These are phyloP conservation scores for Fusarium metavorans DNA, from an alignment of 2,329 filamentous ascomycete genomes.

Conservation along the genomic window DNA sequence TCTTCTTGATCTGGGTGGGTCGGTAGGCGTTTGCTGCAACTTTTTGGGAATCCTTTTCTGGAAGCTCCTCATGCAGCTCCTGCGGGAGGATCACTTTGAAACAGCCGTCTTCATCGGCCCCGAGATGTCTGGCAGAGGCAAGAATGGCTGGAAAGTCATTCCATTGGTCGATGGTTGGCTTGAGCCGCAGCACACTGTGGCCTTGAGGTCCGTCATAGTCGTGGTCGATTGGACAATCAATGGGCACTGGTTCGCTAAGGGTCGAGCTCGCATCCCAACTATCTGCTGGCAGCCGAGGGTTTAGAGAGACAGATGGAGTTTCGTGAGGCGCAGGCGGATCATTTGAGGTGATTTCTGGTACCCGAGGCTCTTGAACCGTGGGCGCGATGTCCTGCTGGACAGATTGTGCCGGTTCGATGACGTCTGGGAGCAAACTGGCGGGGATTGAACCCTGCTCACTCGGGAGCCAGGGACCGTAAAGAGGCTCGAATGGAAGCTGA, in stretches of 20 bases:
- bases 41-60: slow-evolving; percentile 46
- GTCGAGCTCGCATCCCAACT: slow-evolving; percentile 39
- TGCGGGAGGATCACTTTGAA: slow-evolving; percentile 54
- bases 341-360: neutral
- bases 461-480: slow-evolving; percentile 15
- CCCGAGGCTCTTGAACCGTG: slow-evolving; percentile 2
- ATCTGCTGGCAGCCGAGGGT: slow-evolving; percentile 8
- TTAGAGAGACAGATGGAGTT: neutral
- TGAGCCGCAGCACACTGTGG: slow-evolving; percentile 49
- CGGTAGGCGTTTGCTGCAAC: slow-evolving; percentile 53
- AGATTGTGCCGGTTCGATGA: slow-evolving; percentile 32
- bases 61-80: slow-evolving; percentile 47
- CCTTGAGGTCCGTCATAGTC: slow-evolving; percentile 49
- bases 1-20: slow-evolving; percentile 50
- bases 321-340: slow-evolving; percentile 11
- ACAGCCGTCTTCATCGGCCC: slow-evolving; percentile 51
- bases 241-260: slow-evolving; percentile 39
- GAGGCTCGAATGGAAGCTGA: slow-evolving; percentile 13
- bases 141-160: slow-evolving; percentile 52
- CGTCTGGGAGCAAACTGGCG: slow-evolving; percentile 27
- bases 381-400: slow-evolving; percentile 13
- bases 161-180: slow-evolving; percentile 52
- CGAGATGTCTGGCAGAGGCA: slow-evolving; percentile 47
- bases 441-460: slow-evolving; percentile 33
- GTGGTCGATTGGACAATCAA: slow-evolving; percentile 42